A percentile compares a stretch with the other conserved stretches of the same genome.
phyloP scores from a whole-genome alignment of 2,329 filamentous ascomycete genomes.

The Aspergillus neotritici region DNA sequence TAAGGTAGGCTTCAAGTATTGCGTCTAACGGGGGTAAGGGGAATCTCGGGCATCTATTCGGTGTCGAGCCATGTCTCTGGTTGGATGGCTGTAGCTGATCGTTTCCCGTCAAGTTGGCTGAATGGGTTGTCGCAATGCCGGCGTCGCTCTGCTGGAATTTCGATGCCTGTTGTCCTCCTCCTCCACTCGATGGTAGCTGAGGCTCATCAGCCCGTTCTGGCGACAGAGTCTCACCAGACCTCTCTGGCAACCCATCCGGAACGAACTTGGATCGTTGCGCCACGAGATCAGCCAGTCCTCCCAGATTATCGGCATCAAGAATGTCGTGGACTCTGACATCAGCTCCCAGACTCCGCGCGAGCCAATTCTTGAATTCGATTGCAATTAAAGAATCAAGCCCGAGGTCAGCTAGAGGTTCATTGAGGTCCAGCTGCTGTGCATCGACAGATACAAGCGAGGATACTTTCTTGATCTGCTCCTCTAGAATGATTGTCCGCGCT shows the following conservation, averaged over 20 bases:
- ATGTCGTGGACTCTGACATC: not conserved
- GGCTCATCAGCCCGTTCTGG: too few relatives aligned
- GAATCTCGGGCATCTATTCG: not conserved
- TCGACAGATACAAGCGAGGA: not conserved
- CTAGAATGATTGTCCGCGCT: not conserved
- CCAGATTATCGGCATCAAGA: not conserved
- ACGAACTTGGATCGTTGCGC: slow-evolving; percentile 1
- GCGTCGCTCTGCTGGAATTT: too few relatives aligned
- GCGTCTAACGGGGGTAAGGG: not conserved
- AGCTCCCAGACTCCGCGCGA: not conserved
- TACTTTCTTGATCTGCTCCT: slow-evolving; percentile 2
- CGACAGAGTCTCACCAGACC: not conserved
- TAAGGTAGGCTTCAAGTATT: slow-evolving; percentile 1
- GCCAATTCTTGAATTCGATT: slow-evolving; percentile 6
- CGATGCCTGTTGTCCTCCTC: too few relatives aligned
- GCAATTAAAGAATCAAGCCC: slow-evolving; percentile 2
- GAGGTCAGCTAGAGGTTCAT: not conserved
- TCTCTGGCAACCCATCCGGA: not conserved
- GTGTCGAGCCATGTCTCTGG: not conserved
- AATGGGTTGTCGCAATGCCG: too few relatives aligned
- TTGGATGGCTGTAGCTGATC: too few relatives aligned
- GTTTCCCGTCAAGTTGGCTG: too few relatives aligned
- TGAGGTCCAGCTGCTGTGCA: not conserved
- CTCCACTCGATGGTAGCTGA: too few relatives aligned
- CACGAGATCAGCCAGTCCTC: not conserved